Evolutionary conservation across 2,329 filamentous ascomycete genomes (phyloP), one percentile per base, ranked within the genome.

Genomic region (Epichloe gansuensis): DNA sequence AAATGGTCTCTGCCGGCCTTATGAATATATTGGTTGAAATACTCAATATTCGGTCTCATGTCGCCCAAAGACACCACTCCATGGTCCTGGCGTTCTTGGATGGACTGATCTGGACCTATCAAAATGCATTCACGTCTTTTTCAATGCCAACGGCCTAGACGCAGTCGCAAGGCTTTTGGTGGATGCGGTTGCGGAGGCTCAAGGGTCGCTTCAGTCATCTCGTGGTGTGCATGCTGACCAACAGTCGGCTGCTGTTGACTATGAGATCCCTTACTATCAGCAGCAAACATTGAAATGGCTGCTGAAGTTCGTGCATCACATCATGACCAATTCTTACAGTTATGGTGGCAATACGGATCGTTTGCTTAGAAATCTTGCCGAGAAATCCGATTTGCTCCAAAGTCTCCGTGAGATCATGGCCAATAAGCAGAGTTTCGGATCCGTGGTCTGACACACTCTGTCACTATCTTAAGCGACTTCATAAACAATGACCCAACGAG

Each of bases 401-500:
- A 88, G 87, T 53, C 76, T 99, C 49, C 83, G 88, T 51, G 77
- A 83, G 39, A 88, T 98, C 46, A 86, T 96, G 57, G 82, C 85
- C 57, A 86, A 95, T 61, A 84, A 87, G 39, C 75, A 75, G 50
- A 75, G 83, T 39, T 99, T 91, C 65, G 93, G 93, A 12, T 93
- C 91, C 2, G 85, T 93, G 54, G 89, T 97, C 5, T 99, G 93
- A 95, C 90, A 48, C 91, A 91, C 65, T 86, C 90, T 6, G 88
- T 95, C 56, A 91, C 85, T 52, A 91, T 96, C 53, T 74, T 98
- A 49, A 93, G 88, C 63, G 91, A 89, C 61, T 98, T 98, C 68
- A 95, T 99, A 61, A 94, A 99, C 69, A 96, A 97, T 64, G 93
- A 98, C 63, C 93, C 93, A 0, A 98, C 93, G 0, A 98, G 93